Base-by-base conservation (phyloP, 306 rosid species). In the Glycine latifolia region DNA sequence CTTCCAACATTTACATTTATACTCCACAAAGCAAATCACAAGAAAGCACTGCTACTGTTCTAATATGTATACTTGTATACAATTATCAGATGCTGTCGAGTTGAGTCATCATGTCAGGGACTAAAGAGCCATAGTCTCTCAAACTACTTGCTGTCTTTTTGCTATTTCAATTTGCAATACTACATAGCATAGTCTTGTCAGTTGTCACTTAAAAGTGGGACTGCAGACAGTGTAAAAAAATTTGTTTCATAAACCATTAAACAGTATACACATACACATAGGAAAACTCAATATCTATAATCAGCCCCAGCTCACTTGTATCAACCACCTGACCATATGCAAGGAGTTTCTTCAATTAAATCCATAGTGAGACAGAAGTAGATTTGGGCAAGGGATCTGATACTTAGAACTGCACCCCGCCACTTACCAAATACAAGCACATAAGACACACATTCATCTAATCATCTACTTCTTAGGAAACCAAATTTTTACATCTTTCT, bases 21-120 rank as follows among this genome's bases (percentile, higher is more conserved):
- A 20, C 48, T 39, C 56, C 56, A 81, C 56, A 63, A 71, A 81
- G 49, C 63, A 14, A 63, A 41, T 75, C 69, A 77, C 50, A 49
- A 10, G 10, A 80, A 35, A 80, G 14, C 31, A 41, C 15, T 67
- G 71, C 71, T 13, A 67, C 60, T 7, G 55, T 35, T 55, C 72
- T 76, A 73, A 68, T 61, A 75, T 58, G 56, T 69, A 54, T 39
- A 62, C 48, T 60, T 70, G 2, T 43, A 74, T 69, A 37, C 65
- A 69, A 73, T 43, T 68, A 81, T 52, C 50, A 35, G 49, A 50
- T 67, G 71, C 17, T 12, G 67, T 41, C 13, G 52, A 41, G 35
- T 49, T 67, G 71, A 66, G 71, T 55, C 73, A 54, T 58, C 78
- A 17, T 73, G 59, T 61, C 55, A 67, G 15, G 86, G 81, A 73